Conservation (phyloP, 2,329 filamentous ascomycete species). For the Purpureocillium lavendulum region DNA sequence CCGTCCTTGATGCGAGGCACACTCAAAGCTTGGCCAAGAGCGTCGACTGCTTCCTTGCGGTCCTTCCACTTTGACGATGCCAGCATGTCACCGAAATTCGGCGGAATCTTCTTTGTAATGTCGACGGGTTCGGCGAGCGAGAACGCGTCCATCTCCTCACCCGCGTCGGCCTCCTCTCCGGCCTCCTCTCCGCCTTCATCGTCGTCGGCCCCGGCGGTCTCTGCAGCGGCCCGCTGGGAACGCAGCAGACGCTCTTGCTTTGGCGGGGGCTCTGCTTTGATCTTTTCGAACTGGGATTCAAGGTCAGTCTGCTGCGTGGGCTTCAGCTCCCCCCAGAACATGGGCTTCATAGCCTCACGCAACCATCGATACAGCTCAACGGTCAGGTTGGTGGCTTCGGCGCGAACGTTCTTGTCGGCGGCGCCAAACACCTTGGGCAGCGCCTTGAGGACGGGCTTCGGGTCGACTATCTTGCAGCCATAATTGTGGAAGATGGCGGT, state of each 20-base stretch:
- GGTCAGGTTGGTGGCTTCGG: slow-evolving; percentile 82
- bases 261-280: slow-evolving; percentile 77
- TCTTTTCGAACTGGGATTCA: slow-evolving; percentile 87
- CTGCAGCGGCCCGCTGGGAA: slow-evolving; percentile 79
- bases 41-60: slow-evolving; percentile 87
- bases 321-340: slow-evolving; percentile 95
- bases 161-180: slow-evolving; percentile 42
- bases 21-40: slow-evolving; percentile 65
- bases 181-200: slow-evolving; percentile 49
- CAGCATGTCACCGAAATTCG: slow-evolving; percentile 74
- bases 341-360: slow-evolving; percentile 93
- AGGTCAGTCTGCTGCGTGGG: slow-evolving; percentile 91
- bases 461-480: slow-evolving; percentile 88
- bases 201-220: slow-evolving; percentile 56
- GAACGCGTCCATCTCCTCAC: slow-evolving; percentile 65
- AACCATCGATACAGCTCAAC: slow-evolving; percentile 97
- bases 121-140: slow-evolving; percentile 83
- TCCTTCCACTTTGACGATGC: slow-evolving; percentile 98
- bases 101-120: slow-evolving; percentile 70
- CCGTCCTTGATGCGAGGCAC: slow-evolving; percentile 88
- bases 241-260: slow-evolving; percentile 86
- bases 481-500: slow-evolving; percentile 87
- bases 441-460: slow-evolving; percentile 81
- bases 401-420: slow-evolving; percentile 95
- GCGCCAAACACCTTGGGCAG: slow-evolving; percentile 90